These are phyloP conservation scores for Aspergillus sp. DNA, from an alignment of 2,329 filamentous ascomycete species.

Conservation along the genomic window DNA sequence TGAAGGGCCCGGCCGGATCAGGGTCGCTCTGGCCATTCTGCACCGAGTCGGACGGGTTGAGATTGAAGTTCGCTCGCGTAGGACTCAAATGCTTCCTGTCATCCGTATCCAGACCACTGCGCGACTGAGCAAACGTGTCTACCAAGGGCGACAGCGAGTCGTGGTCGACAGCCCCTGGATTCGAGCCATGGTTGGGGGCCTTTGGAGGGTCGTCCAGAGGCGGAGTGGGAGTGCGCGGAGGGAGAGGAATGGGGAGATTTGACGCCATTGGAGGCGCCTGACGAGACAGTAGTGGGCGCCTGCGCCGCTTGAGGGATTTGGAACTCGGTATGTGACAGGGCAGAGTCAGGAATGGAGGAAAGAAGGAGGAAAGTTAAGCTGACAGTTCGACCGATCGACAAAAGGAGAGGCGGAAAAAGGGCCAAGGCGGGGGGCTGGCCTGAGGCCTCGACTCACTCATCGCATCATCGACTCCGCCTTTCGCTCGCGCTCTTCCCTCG, in stretches of 20 bases:
- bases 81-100: slow-evolving; percentile 32
- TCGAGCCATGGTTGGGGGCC: slow-evolving; percentile 19
- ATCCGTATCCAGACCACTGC: slow-evolving; percentile 17
- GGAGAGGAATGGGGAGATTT: slow-evolving; percentile 57
- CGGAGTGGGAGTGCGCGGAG: slow-evolving; percentile 65
- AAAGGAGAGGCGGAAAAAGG: slow-evolving; percentile 13
- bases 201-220: slow-evolving; percentile 52
- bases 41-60: slow-evolving; percentile 30
- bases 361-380: neutral
- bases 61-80: slow-evolving; percentile 36
- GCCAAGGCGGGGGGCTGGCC: slow-evolving; percentile 8
- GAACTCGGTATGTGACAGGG: neutral
- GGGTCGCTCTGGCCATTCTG: slow-evolving; percentile 33
- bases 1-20: slow-evolving; percentile 68
- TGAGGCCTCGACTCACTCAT: slow-evolving; percentile 24
- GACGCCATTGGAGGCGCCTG: slow-evolving; percentile 53
- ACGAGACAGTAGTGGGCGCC: neutral
- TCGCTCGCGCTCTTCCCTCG: slow-evolving; percentile 2
- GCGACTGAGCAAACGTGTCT: slow-evolving; percentile 35
- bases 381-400: slow-evolving; percentile 5
- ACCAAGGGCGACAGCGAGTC: slow-evolving; percentile 50
- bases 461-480: slow-evolving; percentile 24
- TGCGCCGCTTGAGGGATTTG: slow-evolving; percentile 2
- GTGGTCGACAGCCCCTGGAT: slow-evolving; percentile 40
- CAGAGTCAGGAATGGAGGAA: neutral